Conservation (phyloP, 1,284 basidiomycete species). For the Cryptococcus sp. region DNA sequence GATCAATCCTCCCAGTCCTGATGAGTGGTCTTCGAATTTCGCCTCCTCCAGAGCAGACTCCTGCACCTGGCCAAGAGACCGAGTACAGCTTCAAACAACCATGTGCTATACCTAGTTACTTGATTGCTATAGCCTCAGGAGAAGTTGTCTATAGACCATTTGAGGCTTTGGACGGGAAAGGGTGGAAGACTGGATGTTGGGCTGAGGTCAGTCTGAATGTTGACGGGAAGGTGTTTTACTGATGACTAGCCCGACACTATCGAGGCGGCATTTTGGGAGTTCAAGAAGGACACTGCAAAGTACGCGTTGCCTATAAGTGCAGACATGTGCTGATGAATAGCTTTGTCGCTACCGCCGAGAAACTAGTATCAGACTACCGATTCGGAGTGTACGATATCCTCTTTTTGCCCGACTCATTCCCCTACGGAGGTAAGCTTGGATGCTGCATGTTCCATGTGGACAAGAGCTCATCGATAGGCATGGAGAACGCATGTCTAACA, state of each 20-base stretch:
- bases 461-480: conserved; percentile 15
- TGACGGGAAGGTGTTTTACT: not conserved
- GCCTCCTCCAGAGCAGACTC: conserved; percentile 64
- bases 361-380: conserved; percentile 66
- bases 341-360: conserved; percentile 72
- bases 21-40: conserved; percentile 76
- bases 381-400: conserved; percentile 90
- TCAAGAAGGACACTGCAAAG: conserved; percentile 75
- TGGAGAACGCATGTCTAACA: conserved; percentile 63
- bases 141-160: conserved; percentile 73
- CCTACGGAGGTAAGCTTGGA: conserved; percentile 79
- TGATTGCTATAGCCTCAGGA: conserved; percentile 81
- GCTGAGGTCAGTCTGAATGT: conserved; percentile 55
- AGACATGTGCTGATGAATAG: conserved; percentile 43
- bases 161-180: conserved; percentile 57
- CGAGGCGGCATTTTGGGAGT: conserved; percentile 79
- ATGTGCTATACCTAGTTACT: conserved; percentile 72
- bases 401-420: conserved; percentile 91
- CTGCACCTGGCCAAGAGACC: conserved; percentile 59
- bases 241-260: conserved; percentile 60
- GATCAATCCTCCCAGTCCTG: conserved; percentile 71
- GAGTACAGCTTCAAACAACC: conserved; percentile 56
- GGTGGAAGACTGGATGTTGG: conserved; percentile 82
- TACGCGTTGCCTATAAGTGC: conserved; percentile 31
- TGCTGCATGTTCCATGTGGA: not conserved